Percentiles rank a stretch among this genome's conserved stretches.
These are phyloP conservation scores for Wickerhamiella dianesei DNA, from an alignment of 805 yeast species.

Conservation along the genomic window DNA sequence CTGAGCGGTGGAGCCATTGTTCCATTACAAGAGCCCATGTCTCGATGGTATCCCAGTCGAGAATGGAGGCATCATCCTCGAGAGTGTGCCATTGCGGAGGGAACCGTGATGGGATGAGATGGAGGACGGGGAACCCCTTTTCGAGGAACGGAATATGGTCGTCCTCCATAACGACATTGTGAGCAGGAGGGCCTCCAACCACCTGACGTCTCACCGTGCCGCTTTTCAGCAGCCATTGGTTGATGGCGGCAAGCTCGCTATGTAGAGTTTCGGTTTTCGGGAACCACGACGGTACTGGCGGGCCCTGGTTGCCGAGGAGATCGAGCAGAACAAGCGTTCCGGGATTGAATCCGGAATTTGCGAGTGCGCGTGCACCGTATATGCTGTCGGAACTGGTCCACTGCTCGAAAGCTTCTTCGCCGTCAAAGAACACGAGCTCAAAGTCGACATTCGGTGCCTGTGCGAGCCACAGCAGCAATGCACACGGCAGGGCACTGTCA, in stretches of 20 bases:
- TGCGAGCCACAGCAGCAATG: slow-evolving; percentile 35
- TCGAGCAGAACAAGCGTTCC: slow-evolving; percentile 38
- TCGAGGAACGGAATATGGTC: slow-evolving; percentile 42
- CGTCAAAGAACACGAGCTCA: slow-evolving; percentile 38
- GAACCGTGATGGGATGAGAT: slow-evolving; percentile 39
- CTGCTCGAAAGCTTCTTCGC: slow-evolving; percentile 44
- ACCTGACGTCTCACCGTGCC: slow-evolving; percentile 7
- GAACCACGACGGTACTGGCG: slow-evolving; percentile 33
- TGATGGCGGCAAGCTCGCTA: slow-evolving; percentile 27
- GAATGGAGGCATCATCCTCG: slow-evolving; percentile 32
- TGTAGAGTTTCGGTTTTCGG: slow-evolving; percentile 30
- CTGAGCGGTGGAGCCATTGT: slow-evolving; percentile 26
- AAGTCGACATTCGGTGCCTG: slow-evolving; percentile 19
- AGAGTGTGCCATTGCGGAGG: slow-evolving; percentile 43
- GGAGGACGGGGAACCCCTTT: slow-evolving; percentile 36
- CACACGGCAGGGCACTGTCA: slow-evolving; percentile 48
- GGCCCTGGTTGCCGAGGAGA: slow-evolving; percentile 32
- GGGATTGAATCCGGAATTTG: slow-evolving; percentile 20
- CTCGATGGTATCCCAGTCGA: slow-evolving; percentile 29
- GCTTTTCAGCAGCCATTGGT: slow-evolving; percentile 19
- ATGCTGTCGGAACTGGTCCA: slow-evolving; percentile 42
- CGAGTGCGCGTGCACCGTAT: slow-evolving; percentile 40
- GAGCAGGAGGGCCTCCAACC: slow-evolving; percentile 15
- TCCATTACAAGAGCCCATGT: slow-evolving; percentile 36
- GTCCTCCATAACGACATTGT: slow-evolving; percentile 26